Base-by-base conservation (phyloP, 495 filamentous ascomycete genomes). In the Apiosordaria backusii region DNA sequence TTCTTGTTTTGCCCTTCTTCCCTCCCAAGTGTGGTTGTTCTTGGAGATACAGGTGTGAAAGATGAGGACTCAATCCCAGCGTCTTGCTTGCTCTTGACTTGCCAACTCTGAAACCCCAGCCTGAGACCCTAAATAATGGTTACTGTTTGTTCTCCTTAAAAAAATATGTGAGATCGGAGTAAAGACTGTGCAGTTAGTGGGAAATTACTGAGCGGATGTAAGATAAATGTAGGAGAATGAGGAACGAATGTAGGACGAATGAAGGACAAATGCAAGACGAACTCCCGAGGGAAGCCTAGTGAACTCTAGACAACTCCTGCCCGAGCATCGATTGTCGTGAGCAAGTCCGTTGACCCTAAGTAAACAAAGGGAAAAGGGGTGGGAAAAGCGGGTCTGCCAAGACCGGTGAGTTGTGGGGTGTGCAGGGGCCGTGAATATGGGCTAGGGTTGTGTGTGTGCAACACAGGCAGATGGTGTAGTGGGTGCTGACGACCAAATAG, bases 1-100 rank as follows among this genome's bases (percentile, higher is more conserved):
- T 63, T 54, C 27, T 57, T 57, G n/a, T 35, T 40, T 63, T 63
- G 10, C 21, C 6, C 26, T 57, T 63, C 62, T 63, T 63, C 35
- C 50, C 54, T 63, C 52, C 7, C 52, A 55, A 55, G 52, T 23
- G 18, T 23, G 52, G 35, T 45, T 45, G 35, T 45, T 45, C 35
- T 45, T 45, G 35, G 35, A 45, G 35, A 45, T 45, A 45, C 35
- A 45, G 35, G 23, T 59, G 57, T 24, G 53, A 24, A 55, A 21
- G 22, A 55, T 16, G 53, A 55, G 22, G 22, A 21, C 13, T 55
- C 16, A 55, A 55, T 24, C 53, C 53, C 53, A 21, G 13, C 9
- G 22, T 21, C 16, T 45, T 45, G 35, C 9, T 45, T 45, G 6
- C 35, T 45, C 35, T 55, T 55, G 53, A 24, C 16, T 21, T 26